Evolutionary conservation across 495 filamentous ascomycete genomes (phyloP), one percentile per base, ranked within the genome.

Genomic region (Tuber microsphaerosporum): DNA sequence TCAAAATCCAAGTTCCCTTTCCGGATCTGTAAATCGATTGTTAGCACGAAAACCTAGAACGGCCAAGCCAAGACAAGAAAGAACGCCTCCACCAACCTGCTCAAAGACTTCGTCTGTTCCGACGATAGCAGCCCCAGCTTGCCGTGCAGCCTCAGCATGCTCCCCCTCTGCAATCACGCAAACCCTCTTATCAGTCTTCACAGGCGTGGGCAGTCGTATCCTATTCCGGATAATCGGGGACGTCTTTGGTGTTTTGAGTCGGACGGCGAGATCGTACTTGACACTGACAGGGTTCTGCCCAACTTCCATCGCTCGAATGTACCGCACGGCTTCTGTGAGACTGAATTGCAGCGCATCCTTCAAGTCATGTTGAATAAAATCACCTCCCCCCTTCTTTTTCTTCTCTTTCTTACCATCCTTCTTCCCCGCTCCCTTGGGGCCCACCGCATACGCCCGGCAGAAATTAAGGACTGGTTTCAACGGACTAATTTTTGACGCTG

Each of bases 291-390:
- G 92, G 44, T 91, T 88, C 37, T 87, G 89, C 78, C 95, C 95
- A 76, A 97, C 95, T 88, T 99, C 95, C 76, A 91, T 89, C 51
- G 95, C 95, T 74, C 92, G 92, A 79, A 98, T 88, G 80, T 97
- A 97, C 92, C 94, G 89, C 90, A 99, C 96, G 10, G 95, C 95
- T 86, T 99, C 95, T 79, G 92, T 92, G 17, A 99, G 87, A 8
- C 92, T 87, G 82, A 89, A 95, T 77, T 92, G 89, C 48, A 92
- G 85, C 78, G 89, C 85, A 77, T 88, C 79, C 81, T 87, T 85
- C 80, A 93, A 46, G 83, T 90, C 86, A 80, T 87, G 86, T 73
- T 90, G 86, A 39, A 83, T 86, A 83, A 88, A 97, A 76, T 86
- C 88, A 76, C 84, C 88, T 73, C 87, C 87, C 73, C 85, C 84